Base-by-base conservation (phyloP, 306 rosid genomes). In the Inga leiocalycina region DNA sequence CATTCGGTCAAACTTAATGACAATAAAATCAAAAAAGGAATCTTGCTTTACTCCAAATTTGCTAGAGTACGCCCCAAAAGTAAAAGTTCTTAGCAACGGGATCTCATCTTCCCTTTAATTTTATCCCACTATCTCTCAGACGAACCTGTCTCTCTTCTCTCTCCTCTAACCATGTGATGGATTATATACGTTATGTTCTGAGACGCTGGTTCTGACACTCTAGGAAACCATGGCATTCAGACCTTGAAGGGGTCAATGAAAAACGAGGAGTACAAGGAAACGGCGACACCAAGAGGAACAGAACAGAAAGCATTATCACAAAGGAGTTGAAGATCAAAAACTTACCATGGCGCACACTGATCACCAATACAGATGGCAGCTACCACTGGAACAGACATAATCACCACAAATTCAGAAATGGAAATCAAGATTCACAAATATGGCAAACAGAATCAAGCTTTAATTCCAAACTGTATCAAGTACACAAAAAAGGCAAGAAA, bases 161-260 rank as follows among this genome's bases (percentile, higher is more conserved):
- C 86, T 72, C 84, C 82, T 85, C 85, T 84, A 84, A 69, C 81
- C 76, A 67, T 49, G 66, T 48, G 71, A 83, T 79, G 89, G 87
- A 87, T 68, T 71, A 69, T 76, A 77, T 77, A 84, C 56, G 5
- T 80, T 87, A 74, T 80, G 79, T 70, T 54, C 85, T 49, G 67
- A 61, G 75, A 83, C 82, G 83, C 86, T 59, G 88, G 75, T 76
- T 88, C 86, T 74, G 92, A 79, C 81, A 71, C 86, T 74, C 0
- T 61, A 69, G 30, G 11, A 69, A 79, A 85, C 24, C 70, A 83
- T 32, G 45, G 74, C 77, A 79, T 80, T 82, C 77, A 84, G 66
- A 84, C 78, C 83, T 66, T 56, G 78, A 73, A 78, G 75, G 22
- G 16, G 59, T 12, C 74, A 43, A 78, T 48, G 79, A 35, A 65